These are phyloP conservation scores for Litsea cubeba DNA, from an alignment of 164 flowering plant species.

Conservation along the genomic window DNA sequence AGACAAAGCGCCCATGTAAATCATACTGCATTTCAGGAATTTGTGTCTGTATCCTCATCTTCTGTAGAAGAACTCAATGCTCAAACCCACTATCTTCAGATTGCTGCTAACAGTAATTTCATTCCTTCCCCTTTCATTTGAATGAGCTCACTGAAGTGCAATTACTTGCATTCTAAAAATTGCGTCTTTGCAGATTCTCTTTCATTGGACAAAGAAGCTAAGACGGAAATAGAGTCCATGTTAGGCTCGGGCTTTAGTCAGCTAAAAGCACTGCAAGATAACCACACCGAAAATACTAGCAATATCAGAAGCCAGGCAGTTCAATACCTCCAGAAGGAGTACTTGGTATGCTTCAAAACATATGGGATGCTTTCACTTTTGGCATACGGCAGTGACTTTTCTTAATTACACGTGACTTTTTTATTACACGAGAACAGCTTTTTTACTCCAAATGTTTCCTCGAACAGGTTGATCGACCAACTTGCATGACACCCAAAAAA, in stretches of 20 bases:
- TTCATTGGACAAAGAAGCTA: conserved; percentile 40
- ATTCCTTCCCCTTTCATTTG: not conserved
- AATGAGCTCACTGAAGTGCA: not conserved
- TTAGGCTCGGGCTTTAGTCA: conserved; percentile 38
- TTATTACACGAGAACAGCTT: not conserved
- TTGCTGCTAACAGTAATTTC: conserved; percentile 42
- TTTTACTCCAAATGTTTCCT: not conserved
- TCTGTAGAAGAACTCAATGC: conserved; percentile 31
- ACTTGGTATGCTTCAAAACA: conserved; percentile 38
- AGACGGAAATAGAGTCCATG: conserved; percentile 39
- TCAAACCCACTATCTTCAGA: conserved; percentile 23
- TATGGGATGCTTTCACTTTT: not conserved
- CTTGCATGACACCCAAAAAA: conserved; percentile 28
- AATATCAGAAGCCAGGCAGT: conserved; percentile 45
- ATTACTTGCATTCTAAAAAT: not conserved
- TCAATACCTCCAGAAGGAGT: conserved; percentile 49
- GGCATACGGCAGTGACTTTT: not conserved
- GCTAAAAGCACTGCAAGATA: conserved; percentile 33
- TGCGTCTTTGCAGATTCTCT: conserved; percentile 48
- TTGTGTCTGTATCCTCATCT: conserved; percentile 29
- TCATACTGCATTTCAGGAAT: conserved; percentile 28
- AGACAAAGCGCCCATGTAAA: conserved; percentile 40
- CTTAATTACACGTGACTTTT: not conserved
- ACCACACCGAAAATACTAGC: conserved; percentile 36
- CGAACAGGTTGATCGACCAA: conserved; percentile 42